Evolutionary conservation across 23 red algal species (phyloP).

Genomic region (Gracilaria gracilis): DNA sequence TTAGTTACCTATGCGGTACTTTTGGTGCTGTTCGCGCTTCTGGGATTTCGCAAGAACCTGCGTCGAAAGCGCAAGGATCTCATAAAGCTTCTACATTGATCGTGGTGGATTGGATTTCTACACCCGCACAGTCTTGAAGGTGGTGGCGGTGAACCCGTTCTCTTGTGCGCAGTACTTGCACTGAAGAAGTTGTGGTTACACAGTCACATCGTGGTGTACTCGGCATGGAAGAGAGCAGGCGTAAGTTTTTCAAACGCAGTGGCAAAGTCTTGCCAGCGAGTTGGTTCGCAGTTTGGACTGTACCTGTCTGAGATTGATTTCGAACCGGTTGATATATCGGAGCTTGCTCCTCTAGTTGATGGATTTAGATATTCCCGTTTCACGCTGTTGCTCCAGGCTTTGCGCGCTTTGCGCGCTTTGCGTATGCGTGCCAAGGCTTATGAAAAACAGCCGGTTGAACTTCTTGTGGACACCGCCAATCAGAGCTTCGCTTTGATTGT

Average conservation of each 20-base stretch:
- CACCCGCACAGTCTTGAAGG: slow-evolving; percentile 87
- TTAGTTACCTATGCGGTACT: slow-evolving; percentile 1
- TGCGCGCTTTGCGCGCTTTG: slow-evolving; percentile 77
- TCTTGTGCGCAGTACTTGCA: slow-evolving; percentile 81
- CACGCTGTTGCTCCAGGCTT: slow-evolving; percentile 86
- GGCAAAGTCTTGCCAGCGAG: slow-evolving; percentile 8
- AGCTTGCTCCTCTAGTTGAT: slow-evolving; percentile 52
- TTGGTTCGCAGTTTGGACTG: slow-evolving; percentile 62
- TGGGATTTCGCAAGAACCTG: slow-evolving; percentile 20
- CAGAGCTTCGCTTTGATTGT: slow-evolving; percentile 68
- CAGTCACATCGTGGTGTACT: slow-evolving; percentile 62
- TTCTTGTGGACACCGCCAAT: slow-evolving; percentile 90
- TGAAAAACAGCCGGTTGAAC: slow-evolving; percentile 34
- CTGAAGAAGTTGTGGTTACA: slow-evolving; percentile 12
- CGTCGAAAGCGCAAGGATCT: slow-evolving; percentile 32
- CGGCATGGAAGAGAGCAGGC: slow-evolving; percentile 31
- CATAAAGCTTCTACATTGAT: slow-evolving; percentile 11
- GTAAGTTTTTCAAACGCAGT: slow-evolving; percentile 39
- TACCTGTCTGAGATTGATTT: slow-evolving; percentile 37
- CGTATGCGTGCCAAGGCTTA: slow-evolving; percentile 68
- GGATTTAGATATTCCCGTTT: slow-evolving; percentile 63
- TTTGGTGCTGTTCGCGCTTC: slow-evolving; percentile 18
- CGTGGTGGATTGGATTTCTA: slow-evolving; percentile 79
- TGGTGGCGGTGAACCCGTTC: slow-evolving; percentile 95
- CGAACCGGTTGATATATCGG: slow-evolving; percentile 35